Conservation (phyloP, 306 rosid genomes). For the Fragaria ananassa region DNA sequence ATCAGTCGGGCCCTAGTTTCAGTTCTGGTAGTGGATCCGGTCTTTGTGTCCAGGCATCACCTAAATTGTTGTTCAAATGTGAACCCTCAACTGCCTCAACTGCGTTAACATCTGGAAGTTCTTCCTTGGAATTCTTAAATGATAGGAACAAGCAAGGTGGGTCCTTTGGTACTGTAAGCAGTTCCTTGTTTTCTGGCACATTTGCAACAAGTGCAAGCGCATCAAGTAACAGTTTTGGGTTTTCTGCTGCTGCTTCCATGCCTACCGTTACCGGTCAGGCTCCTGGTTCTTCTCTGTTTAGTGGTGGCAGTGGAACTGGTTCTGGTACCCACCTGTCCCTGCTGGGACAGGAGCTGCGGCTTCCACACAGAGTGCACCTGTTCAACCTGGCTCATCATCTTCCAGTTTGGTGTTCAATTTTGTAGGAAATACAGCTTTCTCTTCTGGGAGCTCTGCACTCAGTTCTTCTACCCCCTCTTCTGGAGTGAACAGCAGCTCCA, state of each 20-base stretch:
- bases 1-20: slow-evolving; percentile 36
- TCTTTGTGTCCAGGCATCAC: slow-evolving; percentile 27
- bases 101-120: slow-evolving; percentile 28
- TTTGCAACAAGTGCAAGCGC: slow-evolving; percentile 39
- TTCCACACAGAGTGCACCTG: slow-evolving; percentile 46
- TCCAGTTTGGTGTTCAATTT: slow-evolving; percentile 44
- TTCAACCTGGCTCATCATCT: slow-evolving; percentile 51
- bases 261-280: slow-evolving; percentile 45
- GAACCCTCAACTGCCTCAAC: slow-evolving; percentile 21
- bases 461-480: slow-evolving; percentile 45
- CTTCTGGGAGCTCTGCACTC: slow-evolving; percentile 61
- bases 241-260: slow-evolving; percentile 43
- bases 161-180: slow-evolving; percentile 35
- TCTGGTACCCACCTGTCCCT: slow-evolving; percentile 36
- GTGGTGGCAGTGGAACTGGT: slow-evolving; percentile 28
- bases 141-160: slow-evolving; percentile 44
- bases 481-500: slow-evolving; percentile 45
- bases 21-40: slow-evolving; percentile 27
- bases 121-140: slow-evolving; percentile 31
- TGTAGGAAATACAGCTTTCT: slow-evolving; percentile 39
- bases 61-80: neutral
- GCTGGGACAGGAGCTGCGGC: slow-evolving; percentile 41
- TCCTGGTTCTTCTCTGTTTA: slow-evolving; percentile 27
- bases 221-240: slow-evolving; percentile 46
- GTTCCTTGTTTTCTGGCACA: slow-evolving; percentile 35